phyloP scores from a whole-genome alignment of 495 filamentous ascomycete species.

The Penicillium egyptiacum region DNA sequence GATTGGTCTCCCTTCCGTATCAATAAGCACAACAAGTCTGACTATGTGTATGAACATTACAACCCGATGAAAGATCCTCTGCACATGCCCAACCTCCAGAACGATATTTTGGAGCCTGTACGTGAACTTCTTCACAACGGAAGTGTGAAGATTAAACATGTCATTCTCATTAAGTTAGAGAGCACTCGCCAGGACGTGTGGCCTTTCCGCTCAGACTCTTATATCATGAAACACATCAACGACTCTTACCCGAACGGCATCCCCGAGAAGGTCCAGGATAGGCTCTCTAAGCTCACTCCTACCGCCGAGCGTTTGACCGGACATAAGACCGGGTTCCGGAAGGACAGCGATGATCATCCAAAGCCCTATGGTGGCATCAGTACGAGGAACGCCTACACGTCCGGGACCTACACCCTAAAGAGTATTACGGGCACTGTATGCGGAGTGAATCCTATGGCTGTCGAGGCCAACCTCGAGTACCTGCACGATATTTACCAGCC shows the following conservation, averaged over 20 bases:
- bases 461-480: constrained; percentile 37
- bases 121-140: constrained; percentile 21
- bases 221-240: constrained; percentile 33
- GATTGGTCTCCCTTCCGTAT: constrained; percentile 21
- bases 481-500: constrained; percentile 43
- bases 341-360: constrained; percentile 19
- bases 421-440: constrained; percentile 47
- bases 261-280: constrained; percentile 26
- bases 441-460: constrained; percentile 42
- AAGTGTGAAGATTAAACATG: constrained; percentile 36
- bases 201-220: constrained; percentile 32
- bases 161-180: constrained; percentile 40
- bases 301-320: constrained; percentile 47
- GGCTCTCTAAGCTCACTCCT: constrained; percentile 36
- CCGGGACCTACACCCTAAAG: constrained; percentile 51
- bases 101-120: constrained; percentile 28
- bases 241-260: constrained; percentile 27
- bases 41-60: constrained; percentile 23
- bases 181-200: constrained; percentile 43
- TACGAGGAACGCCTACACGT: constrained; percentile 45
- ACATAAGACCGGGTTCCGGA: constrained; percentile 36
- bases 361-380: constrained; percentile 47
- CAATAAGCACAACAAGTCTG: neutral
- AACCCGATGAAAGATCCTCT: constrained; percentile 35
- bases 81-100: constrained; percentile 38